phyloP scores from a whole-genome alignment of 345 rosid species.

The Noccaea caerulescens region DNA sequence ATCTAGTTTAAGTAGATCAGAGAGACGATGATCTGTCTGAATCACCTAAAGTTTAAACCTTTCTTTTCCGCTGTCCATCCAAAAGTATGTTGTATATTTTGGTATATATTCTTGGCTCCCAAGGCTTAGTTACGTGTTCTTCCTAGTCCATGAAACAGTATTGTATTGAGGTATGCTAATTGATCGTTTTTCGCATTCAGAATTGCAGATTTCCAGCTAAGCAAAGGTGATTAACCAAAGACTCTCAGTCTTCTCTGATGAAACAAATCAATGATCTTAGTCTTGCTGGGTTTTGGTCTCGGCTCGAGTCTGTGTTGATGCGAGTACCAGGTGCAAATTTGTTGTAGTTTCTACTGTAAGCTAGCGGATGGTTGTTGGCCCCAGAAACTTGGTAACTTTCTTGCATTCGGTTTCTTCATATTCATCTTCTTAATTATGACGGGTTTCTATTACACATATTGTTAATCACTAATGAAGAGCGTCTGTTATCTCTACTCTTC shows the following conservation, averaged over 20 bases:
- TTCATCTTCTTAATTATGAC: neutral
- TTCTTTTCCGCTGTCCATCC: no score
- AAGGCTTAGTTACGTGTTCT: neutral
- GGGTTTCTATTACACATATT: neutral
- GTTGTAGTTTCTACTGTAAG: conserved; percentile 18
- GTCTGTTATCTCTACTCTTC: neutral
- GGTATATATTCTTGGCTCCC: no score
- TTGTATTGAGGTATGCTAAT: neutral
- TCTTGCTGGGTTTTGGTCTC: conserved; percentile 16
- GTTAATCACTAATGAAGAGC: conserved; percentile 9
- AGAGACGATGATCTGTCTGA: neutral
- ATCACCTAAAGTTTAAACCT: neutral
- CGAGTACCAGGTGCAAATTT: neutral
- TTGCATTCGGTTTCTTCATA: neutral
- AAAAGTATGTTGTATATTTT: neutral
- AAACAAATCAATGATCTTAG: conserved; percentile 20
- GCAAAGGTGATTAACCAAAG: conserved; percentile 8
- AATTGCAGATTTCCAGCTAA: conserved; percentile 27
- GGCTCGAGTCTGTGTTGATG: conserved; percentile 21
- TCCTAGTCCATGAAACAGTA: conserved; percentile 1
- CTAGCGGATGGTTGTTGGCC: neutral
- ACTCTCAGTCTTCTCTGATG: neutral
- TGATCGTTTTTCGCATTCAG: conserved; percentile 2
- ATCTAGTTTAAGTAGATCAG: neutral
- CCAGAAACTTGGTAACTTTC: conserved; percentile 13